A percentile compares a stretch with the other conserved stretches of the same genome.
These are phyloP conservation scores for Ophiognomonia clavigignenti-juglandacearum DNA, from an alignment of 2,329 filamentous ascomycete genomes.

Conservation along the genomic window DNA sequence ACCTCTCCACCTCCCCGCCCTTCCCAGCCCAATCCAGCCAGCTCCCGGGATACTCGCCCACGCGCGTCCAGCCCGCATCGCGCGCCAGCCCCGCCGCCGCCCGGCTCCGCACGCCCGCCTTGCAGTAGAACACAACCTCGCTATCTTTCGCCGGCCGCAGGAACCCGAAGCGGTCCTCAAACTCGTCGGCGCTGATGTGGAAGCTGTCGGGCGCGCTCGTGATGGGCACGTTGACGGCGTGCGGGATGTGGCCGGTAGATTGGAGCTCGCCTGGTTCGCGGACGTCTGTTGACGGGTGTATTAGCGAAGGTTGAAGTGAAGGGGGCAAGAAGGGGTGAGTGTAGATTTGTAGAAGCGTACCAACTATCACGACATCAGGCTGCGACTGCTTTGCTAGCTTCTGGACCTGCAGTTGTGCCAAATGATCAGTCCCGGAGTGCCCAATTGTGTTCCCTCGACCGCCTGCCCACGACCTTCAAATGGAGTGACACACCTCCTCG, in stretches of 20 bases:
- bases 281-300: constrained; percentile 48
- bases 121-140: constrained; percentile 84
- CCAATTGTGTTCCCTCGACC: not conserved
- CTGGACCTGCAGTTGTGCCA: constrained; percentile 30
- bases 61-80: constrained; percentile 68
- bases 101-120: constrained; percentile 77
- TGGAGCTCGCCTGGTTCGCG: constrained; percentile 67
- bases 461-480: too few species aligned
- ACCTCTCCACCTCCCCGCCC: constrained; percentile 58
- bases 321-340: not conserved
- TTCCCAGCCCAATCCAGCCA: constrained; percentile 79
- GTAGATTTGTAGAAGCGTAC: too few species aligned
- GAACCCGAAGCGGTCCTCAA: constrained; percentile 78
- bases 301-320: not conserved
- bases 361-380: constrained; percentile 39
- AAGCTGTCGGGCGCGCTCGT: constrained; percentile 72
- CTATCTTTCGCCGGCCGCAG: constrained; percentile 53
- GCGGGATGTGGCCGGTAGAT: constrained; percentile 68
- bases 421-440: not conserved
- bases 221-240: constrained; percentile 78
- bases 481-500: constrained; percentile 34
- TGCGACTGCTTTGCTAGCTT: constrained; percentile 27
- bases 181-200: constrained; percentile 71
- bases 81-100: constrained; percentile 73
- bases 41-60: constrained; percentile 69